Evolutionary conservation across 352 stramenopile genomes (phyloP), one percentile per base, ranked within the genome.

Genomic region (Globisporangium iwayamae): DNA sequence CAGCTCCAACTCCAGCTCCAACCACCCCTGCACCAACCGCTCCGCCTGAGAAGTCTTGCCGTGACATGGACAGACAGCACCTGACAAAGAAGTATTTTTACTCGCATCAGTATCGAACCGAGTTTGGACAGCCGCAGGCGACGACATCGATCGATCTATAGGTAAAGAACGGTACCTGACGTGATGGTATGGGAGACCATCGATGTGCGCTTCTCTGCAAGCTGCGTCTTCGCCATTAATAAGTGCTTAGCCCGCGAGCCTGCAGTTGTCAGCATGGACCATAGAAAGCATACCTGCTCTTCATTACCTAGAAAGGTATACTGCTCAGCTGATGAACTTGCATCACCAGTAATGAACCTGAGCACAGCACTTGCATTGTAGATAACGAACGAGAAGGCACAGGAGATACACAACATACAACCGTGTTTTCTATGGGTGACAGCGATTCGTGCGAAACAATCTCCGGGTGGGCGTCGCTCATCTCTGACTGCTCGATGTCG

Each of bases 11-110:
- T 25, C 22, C 22, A 25, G 1, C 22, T 25, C 22, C 22, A 25
- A 25, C 22, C 22, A 25, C 22, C 22, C 22, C 22, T 25, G 22
- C 22, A 25, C 22, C 22, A 25, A 39, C 34, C 34, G 11, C 11
- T 10, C 9, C 36, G 11, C 36, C 36, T 41, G 36, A 41, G 11
- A 41, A 14, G 8, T 8, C 11, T 1, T 41, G 36, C 36, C 36
- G 36, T 41, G 36, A 13, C 36, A 41, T 2, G 32, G 32, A 36
- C 32, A 36, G 32, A 25, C 22, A 25, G 22, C 22, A 53, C 30
- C 25, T 55, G 30, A 13, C 25, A 55, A 38, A 55, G 38, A 25
- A 25, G 25, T 55, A 38, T 38, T 38, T 54, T 55, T 38, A 55
- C 25, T 38, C 13, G 18, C 18, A 5, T 55, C 25, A 55, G 4